phyloP scores from a whole-genome alignment of 306 rosid species.

The Cucumis cinereus region DNA sequence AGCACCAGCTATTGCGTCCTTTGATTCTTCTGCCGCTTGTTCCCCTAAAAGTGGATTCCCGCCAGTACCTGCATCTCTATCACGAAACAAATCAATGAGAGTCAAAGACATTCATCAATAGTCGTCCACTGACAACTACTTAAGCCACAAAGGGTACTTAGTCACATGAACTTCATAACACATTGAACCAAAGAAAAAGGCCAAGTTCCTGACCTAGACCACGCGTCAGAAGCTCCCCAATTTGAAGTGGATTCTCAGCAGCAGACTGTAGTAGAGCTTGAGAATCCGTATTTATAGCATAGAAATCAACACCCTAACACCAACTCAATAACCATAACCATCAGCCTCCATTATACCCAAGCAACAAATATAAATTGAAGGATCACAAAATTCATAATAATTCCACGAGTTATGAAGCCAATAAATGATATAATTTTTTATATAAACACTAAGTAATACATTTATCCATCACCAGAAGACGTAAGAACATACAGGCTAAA shows the following conservation, averaged over 20 bases:
- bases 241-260: constrained; percentile 80
- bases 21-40: constrained; percentile 97
- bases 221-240: constrained; percentile 96
- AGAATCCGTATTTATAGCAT: constrained; percentile 95
- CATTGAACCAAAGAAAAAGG: neutral
- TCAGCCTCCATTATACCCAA: constrained; percentile 13
- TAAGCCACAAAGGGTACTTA: neutral
- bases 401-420: neutral
- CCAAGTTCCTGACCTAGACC: constrained; percentile 74
- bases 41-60: constrained; percentile 98
- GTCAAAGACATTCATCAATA: neutral
- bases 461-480: neutral
- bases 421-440: too few relatives aligned
- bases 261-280: constrained; percentile 82
- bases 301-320: constrained; percentile 81
- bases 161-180: neutral
- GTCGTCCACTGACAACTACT: neutral
- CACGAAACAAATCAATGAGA: constrained; percentile 13
- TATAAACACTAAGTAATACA: neutral
- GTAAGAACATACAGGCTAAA: neutral
- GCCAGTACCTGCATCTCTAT: constrained; percentile 81
- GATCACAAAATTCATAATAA: neutral
- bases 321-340: constrained; percentile 20
- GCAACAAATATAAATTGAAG: neutral
- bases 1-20: constrained; percentile 70